These are phyloP conservation scores for Panaeolus papilionaceus DNA, from an alignment of 768 basidiomycete genomes.

Conservation along the genomic window DNA sequence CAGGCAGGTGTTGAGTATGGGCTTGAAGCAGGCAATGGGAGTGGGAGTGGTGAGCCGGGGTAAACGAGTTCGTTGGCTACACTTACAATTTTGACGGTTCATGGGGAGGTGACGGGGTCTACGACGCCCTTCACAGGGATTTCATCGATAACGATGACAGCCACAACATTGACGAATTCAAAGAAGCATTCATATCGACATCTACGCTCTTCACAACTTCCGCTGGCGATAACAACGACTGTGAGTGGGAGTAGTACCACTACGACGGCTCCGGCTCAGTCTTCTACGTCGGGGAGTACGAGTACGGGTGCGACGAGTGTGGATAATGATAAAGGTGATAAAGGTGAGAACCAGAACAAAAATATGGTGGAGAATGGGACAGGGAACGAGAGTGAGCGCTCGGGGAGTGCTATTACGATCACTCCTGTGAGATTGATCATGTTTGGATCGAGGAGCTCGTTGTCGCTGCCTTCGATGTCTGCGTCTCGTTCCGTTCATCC, in stretches of 20 bases:
- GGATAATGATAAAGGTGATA: neutral
- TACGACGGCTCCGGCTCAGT: neutral
- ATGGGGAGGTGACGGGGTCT: neutral
- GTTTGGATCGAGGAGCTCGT: neutral
- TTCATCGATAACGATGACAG: too few relatives aligned
- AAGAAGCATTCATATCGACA: neutral
- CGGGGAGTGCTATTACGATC: conserved; percentile 1
- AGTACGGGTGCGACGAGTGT: neutral
- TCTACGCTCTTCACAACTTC: neutral
- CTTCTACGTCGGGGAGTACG: neutral
- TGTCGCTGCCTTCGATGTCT: too few relatives aligned
- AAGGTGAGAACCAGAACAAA: too few relatives aligned
- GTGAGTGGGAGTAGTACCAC: neutral
- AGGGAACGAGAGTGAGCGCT: neutral
- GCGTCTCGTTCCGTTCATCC: too few relatives aligned
- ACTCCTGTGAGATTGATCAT: neutral
- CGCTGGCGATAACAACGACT: neutral
- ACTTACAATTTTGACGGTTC: neutral
- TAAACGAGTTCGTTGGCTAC: neutral
- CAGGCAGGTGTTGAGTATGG: too few relatives aligned
- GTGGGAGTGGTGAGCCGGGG: neutral
- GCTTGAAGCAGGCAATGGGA: neutral
- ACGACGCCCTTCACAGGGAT: too few relatives aligned
- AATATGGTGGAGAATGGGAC: too few relatives aligned
- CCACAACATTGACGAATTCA: neutral